A percentile compares a stretch with the other conserved stretches of the same genome.
phyloP scores from a whole-genome alignment of 2,329 filamentous ascomycete genomes.

The Aspergillus arachidicola region DNA sequence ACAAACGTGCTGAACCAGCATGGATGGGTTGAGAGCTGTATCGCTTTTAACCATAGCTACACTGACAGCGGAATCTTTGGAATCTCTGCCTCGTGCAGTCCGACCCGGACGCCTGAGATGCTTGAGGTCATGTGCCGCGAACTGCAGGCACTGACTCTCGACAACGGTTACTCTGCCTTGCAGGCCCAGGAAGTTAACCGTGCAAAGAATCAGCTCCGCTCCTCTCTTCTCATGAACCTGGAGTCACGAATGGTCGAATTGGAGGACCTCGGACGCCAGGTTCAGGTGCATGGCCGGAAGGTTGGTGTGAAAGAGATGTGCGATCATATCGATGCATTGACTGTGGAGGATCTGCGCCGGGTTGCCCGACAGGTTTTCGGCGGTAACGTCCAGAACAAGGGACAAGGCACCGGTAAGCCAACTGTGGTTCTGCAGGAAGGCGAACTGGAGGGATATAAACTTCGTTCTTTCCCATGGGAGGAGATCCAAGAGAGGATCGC shows the following conservation, averaged over 20 bases:
- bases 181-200: conserved; percentile 78
- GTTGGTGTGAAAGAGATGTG: conserved; percentile 95
- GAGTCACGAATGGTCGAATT: conserved; percentile 97
- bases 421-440: conserved; percentile 96
- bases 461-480: conserved; percentile 75
- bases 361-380: conserved; percentile 79
- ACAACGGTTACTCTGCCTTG: conserved; percentile 73
- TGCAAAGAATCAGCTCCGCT: conserved; percentile 95
- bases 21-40: conserved; percentile 94
- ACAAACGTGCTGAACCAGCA: conserved; percentile 98
- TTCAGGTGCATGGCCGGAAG: conserved; percentile 94
- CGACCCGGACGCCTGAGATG: conserved; percentile 77
- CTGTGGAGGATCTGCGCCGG: conserved; percentile 75
- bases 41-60: conserved; percentile 97
- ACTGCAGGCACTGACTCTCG: conserved; percentile 74
- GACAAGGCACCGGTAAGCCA: conserved; percentile 79
- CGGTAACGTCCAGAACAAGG: conserved; percentile 73
- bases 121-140: conserved; percentile 95
- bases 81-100: conserved; percentile 83
- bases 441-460: conserved; percentile 68
- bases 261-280: conserved; percentile 90
- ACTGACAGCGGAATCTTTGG: conserved; percentile 94
- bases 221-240: conserved; percentile 91
- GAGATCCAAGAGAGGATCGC: conserved; percentile 87
- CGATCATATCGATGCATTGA: conserved; percentile 77